Percentiles rank a stretch among this genome's conserved stretches.
Conservation (phyloP, 2,329 filamentous ascomycete genomes). For the Aspergillus udagawae region DNA sequence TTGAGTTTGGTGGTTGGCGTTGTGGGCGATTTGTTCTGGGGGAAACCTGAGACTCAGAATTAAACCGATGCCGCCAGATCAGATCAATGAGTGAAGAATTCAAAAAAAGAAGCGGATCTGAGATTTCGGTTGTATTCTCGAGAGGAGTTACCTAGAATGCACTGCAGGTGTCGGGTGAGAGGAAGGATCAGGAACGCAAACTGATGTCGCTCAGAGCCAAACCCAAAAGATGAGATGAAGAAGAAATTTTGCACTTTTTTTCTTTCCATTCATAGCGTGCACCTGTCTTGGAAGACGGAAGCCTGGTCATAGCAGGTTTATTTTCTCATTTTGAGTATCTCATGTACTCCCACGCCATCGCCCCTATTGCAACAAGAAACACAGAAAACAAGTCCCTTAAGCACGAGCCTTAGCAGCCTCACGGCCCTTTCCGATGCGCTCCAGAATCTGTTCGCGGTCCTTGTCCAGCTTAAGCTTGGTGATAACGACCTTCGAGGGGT, state of each 20-base stretch:
- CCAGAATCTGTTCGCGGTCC: conserved; percentile 48
- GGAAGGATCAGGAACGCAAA: conserved; percentile 17
- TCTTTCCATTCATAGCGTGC: conserved; percentile 17
- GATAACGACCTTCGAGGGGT: conserved; percentile 95
- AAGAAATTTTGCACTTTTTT: conserved; percentile 4
- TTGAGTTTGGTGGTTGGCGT: not conserved
- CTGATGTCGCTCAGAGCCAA: not conserved
- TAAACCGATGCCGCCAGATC: not conserved
- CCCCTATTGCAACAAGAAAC: conserved; percentile 13
- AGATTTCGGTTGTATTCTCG: not conserved
- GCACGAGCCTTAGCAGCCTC: conserved; percentile 5
- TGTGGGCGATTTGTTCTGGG: not conserved
- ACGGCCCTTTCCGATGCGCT: conserved; percentile 45
- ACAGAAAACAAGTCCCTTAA: conserved; percentile 3
- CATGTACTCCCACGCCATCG: conserved; percentile 15
- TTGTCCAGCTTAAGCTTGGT: conserved; percentile 91
- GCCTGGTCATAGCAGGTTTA: conserved; percentile 15
- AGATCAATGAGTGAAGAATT: not conserved
- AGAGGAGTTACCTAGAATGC: conserved; percentile 1
- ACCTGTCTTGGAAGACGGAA: conserved; percentile 11
- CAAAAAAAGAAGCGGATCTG: not conserved
- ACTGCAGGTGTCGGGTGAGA: conserved; percentile 1
- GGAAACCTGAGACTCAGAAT: not conserved
- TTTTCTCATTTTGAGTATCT: conserved; percentile 17
- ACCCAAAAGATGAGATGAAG: not conserved